Evolutionary conservation across 1,284 basidiomycete species (phyloP), one percentile per base, ranked within the genome.

Genomic region (Microbotryum saponariae): DNA sequence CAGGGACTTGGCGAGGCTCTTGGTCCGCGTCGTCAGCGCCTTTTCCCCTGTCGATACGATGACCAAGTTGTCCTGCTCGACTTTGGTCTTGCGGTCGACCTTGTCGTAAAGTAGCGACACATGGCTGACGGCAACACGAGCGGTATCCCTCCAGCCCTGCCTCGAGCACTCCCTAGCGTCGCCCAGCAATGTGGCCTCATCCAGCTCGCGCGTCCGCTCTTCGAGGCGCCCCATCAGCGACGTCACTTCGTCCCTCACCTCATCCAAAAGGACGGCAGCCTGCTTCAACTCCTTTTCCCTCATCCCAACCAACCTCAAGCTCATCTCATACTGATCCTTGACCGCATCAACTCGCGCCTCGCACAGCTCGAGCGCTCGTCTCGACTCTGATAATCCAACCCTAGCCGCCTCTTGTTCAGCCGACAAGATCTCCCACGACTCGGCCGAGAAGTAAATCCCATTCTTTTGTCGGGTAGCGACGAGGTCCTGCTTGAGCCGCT

Each of bases 381-480:
- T 85, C 18, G 88, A 84, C 73, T 96, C 91, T 59, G 86, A 83
- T 59, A 86, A 80, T 70, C 88, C 86, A 16, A 86, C 87, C 71
- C 85, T 82, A 58, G 82, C 81, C 54, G 86, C 77, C 70, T 90
- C 86, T 66, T 89, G 85, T 70, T 89, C 87, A 1, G 80, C 77
- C n/a, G 78, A 82, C 77, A 94, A 82, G 74, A 93, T 85, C 55
- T 81, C 82, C 89, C 90, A 96, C 8, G 84, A 85, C 70, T 94
- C 91, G 67, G 89, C 85, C 2, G 89, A 87, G 73, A 97, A 86
- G 75, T 87, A 93, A 49, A 96, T 89, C 7, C 93, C 93, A 72
- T 93, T 92, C 81, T 94, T 93, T 75, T 94, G 91, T 51, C 92
- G 82, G 1, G 91, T 86, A 2, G 92, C 91, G 2, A 89, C 78